A percentile compares a stretch with the other conserved stretches of the same genome.
Evolutionary conservation across 495 filamentous ascomycete genomes (phyloP).

Genomic region (Podospora pseudoanserina): DNA sequence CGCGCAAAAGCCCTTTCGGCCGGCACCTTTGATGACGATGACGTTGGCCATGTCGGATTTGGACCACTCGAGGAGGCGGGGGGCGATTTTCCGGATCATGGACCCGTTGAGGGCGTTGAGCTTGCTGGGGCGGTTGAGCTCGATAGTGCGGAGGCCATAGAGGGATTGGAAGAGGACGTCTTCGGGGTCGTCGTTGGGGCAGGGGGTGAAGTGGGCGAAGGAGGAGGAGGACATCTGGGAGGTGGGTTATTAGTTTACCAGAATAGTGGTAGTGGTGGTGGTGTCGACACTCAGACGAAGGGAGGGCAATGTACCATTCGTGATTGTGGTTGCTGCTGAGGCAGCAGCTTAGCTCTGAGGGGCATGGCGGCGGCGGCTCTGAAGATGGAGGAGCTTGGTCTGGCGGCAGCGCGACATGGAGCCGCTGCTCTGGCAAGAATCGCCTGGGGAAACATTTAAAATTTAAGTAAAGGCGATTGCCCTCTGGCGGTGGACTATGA

Average conservation of each 20-base stretch:
- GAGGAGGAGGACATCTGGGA: constrained; percentile 55
- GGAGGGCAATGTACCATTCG: not conserved
- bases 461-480: constrained; percentile 32
- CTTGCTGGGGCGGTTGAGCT: constrained; percentile 89
- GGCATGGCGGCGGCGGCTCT: constrained; percentile 59
- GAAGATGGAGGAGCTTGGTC: not conserved
- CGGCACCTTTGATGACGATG: constrained; percentile 85
- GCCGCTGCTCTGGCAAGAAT: constrained; percentile 37
- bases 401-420: constrained; percentile 31
- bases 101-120: constrained; percentile 87
- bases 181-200: constrained; percentile 69
- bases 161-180: constrained; percentile 88
- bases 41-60: constrained; percentile 92
- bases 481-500: constrained; percentile 14
- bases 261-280: not conserved
- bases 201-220: constrained; percentile 31
- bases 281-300: not conserved
- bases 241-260: constrained; percentile 2
- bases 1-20: constrained; percentile 81
- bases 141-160: constrained; percentile 86
- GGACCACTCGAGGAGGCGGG: constrained; percentile 84
- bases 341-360: constrained; percentile 75
- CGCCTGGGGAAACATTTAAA: constrained; percentile 44
- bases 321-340: constrained; percentile 37
- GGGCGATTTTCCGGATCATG: constrained; percentile 89